Evolutionary conservation across 2,329 filamentous ascomycete genomes (phyloP), one percentile per base, ranked within the genome.

Genomic region (Phyllosticta paracitricarpa): DNA sequence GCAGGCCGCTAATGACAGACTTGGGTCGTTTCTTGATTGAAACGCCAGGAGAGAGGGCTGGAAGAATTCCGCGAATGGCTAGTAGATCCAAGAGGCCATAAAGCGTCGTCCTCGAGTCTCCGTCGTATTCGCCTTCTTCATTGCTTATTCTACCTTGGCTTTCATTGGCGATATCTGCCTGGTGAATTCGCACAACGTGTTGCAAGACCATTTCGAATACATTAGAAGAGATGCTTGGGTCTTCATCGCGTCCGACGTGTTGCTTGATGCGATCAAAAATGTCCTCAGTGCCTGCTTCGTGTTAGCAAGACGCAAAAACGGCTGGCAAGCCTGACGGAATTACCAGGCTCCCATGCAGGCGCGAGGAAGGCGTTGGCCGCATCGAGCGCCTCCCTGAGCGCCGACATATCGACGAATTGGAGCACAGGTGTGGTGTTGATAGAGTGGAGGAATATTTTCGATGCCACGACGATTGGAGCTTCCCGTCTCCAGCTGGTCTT

Each of bases 31-130:
- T 70, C 25, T 64, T 64, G 58, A 73, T 72, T 3, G 65, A 67
- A 25, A 74, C 69, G 6, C 72, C 71, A 3, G 66, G 54, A 51
- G 72, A 71, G 3, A 76, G 63, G 26, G 66, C 66, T 30, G 73
- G 73, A 24, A 75, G 64, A 4, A 76, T 71, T 2, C 70, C 72
- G 28, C 71, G 66, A 4, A 69, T 64, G 4, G 67, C 66, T 35
- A 71, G 62, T 22, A 75, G 61, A 60, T 76, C 74, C n/a, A 75
- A 63, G 9, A 76, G 66, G 4, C 70, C 72, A 59, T 75, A 76
- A 2, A 75, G 69, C 6, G 73, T 67, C 9, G 70, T 70, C 12
- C 73, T 70, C 12, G 75, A 66, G 35, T 71, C 72, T 30, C 67
- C 71, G 65, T 75, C 72, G 61, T 75, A 75, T 3, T 70, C 72